A percentile compares a stretch with the other conserved stretches of the same genome.
These are phyloP conservation scores for Hydrangea macrophylla DNA, from an alignment of 148 eudicot species.

Conservation along the genomic window DNA sequence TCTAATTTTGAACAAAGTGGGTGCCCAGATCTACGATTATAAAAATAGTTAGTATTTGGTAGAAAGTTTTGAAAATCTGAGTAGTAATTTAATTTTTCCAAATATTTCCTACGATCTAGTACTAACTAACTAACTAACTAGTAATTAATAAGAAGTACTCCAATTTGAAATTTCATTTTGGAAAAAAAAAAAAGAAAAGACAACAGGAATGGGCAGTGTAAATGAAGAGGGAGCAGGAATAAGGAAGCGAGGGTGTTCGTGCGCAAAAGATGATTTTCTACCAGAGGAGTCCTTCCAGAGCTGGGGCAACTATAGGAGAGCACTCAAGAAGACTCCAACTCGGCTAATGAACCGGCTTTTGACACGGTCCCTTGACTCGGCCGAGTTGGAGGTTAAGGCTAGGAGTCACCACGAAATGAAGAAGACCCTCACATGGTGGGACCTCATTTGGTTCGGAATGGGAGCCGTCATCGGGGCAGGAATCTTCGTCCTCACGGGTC, in stretches of 20 bases:
- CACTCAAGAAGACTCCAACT: slow-evolving; percentile 37
- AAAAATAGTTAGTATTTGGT: too few relatives aligned
- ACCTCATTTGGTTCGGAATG: slow-evolving; percentile 55
- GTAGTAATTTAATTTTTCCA: background rate
- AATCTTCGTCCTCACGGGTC: slow-evolving; percentile 52
- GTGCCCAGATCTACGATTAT: too few relatives aligned
- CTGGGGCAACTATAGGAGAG: slow-evolving; percentile 39
- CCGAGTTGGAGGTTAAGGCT: slow-evolving; percentile 45
- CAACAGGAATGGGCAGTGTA: background rate
- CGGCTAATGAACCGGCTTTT: slow-evolving; percentile 41
- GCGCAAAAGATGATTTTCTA: slow-evolving; percentile 42
- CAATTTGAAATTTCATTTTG: too few relatives aligned
- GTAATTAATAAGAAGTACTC: too few relatives aligned
- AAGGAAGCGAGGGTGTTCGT: slow-evolving; percentile 26
- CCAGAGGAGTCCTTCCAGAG: slow-evolving; percentile 60
- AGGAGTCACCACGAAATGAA: slow-evolving; percentile 48
- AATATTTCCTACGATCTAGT: too few relatives aligned
- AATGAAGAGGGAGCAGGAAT: slow-evolving; percentile 2
- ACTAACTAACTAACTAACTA: too few relatives aligned
- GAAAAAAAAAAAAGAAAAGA: background rate
- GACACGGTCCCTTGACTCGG: slow-evolving; percentile 41
- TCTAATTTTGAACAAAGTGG: too few relatives aligned
- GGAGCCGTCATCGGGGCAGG: slow-evolving; percentile 55
- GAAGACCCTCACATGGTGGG: slow-evolving; percentile 50
- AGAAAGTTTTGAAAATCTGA: background rate